Evolutionary conservation across 2,329 filamentous ascomycete species (phyloP).

Genomic region (Botrytis galanthina): DNA sequence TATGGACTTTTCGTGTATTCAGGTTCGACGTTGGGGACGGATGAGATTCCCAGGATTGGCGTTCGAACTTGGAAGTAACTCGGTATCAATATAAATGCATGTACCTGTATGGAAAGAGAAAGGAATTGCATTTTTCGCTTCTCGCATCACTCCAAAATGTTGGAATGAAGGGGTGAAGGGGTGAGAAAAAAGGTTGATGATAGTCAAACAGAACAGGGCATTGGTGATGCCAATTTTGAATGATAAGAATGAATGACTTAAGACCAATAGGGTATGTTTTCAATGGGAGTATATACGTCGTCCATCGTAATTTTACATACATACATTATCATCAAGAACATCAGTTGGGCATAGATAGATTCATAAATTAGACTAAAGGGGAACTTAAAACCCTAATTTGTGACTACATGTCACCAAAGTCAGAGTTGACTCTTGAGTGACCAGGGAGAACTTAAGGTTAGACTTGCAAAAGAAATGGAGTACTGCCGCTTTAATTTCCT

Average conservation of each 20-base stretch:
- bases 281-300: neutral
- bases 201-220: neutral
- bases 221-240: neutral
- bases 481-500: neutral
- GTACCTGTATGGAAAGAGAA: neutral
- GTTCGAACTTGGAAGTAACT: neutral
- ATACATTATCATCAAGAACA: neutral
- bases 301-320: neutral
- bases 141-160: neutral
- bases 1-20: neutral
- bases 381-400: neutral
- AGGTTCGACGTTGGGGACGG: neutral
- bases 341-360: neutral
- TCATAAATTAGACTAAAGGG: neutral
- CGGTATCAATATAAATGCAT: neutral
- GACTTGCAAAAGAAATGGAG: neutral
- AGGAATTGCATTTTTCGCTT: neutral
- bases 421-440: neutral
- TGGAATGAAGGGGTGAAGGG: slow-evolving; percentile 6
- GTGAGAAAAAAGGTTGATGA: neutral
- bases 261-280: neutral
- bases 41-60: neutral
- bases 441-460: neutral
- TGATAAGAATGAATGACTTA: neutral
- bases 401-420: neutral